These are phyloP conservation scores for Coleophoma cylindrospora DNA, from an alignment of 2,329 filamentous ascomycete species.

Conservation along the genomic window DNA sequence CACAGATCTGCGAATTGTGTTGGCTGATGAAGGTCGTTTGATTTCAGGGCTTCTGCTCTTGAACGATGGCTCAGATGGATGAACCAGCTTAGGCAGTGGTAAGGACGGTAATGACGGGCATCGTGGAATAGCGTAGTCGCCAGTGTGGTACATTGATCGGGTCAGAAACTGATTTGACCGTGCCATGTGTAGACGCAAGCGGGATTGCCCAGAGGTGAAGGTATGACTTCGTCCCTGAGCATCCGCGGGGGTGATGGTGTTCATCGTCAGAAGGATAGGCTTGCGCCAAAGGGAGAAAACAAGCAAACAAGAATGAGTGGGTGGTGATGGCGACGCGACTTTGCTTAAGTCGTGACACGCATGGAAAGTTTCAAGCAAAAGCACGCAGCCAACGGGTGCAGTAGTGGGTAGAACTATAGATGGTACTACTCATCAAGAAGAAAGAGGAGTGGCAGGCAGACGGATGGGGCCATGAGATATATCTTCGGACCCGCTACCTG, in stretches of 20 bases:
- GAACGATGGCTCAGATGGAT: background rate
- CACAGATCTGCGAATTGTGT: conserved; percentile 13
- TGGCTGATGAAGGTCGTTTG: background rate
- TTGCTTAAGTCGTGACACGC: background rate
- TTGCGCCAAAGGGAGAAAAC: background rate
- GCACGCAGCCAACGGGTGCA: background rate
- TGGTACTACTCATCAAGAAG: background rate
- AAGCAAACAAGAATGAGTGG: too few species aligned
- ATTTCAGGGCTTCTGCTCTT: background rate
- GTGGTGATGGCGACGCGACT: too few species aligned
- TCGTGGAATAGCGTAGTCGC: background rate
- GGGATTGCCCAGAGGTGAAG: background rate
- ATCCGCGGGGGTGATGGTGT: too few species aligned
- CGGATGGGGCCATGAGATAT: background rate
- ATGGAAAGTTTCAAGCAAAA: background rate
- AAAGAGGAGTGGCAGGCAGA: background rate
- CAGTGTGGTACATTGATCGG: background rate
- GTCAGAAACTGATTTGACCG: background rate
- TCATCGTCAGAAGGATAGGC: background rate
- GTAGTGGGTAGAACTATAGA: background rate
- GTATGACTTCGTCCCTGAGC: background rate
- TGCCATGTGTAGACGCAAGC: background rate
- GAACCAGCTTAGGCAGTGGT: background rate
- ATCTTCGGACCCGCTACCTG: background rate
- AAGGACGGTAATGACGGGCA: background rate